Conservation (phyloP, 306 rosid genomes). For the Erythrophleum fordii region DNA sequence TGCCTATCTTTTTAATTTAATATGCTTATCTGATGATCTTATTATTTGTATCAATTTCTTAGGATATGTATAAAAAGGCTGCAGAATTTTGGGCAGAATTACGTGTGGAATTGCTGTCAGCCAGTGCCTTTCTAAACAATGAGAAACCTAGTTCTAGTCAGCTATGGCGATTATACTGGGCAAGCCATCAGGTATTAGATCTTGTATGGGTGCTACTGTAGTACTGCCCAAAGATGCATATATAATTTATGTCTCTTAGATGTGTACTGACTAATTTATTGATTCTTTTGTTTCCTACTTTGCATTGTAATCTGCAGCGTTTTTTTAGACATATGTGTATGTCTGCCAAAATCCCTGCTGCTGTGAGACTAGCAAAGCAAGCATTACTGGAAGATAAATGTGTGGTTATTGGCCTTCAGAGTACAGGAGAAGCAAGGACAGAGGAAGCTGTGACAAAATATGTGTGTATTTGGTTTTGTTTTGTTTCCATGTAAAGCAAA, state of each 20-base stretch:
- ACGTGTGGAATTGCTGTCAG: slow-evolving; percentile 80
- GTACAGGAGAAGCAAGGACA: slow-evolving; percentile 99
- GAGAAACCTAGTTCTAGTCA: slow-evolving; percentile 89
- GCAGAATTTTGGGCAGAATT: slow-evolving; percentile 96
- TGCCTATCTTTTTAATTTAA: slow-evolving; percentile 5
- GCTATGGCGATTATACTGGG: slow-evolving; percentile 97
- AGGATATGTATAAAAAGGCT: slow-evolving; percentile 91
- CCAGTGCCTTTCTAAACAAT: slow-evolving; percentile 63
- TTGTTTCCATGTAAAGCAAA: slow-evolving; percentile 28
- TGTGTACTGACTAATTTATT: background rate
- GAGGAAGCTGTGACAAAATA: slow-evolving; percentile 99
- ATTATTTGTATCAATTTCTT: slow-evolving; percentile 25
- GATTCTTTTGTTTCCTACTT: slow-evolving; percentile 34
- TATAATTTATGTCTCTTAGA: slow-evolving; percentile 15
- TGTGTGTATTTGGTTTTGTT: slow-evolving; percentile 59
- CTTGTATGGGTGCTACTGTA: background rate
- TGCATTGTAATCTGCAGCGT: slow-evolving; percentile 69
- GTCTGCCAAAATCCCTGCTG: slow-evolving; percentile 99
- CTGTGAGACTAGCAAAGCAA: slow-evolving; percentile 86
- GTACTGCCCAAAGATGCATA: background rate
- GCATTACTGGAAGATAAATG: slow-evolving; percentile 80
- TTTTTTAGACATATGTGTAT: slow-evolving; percentile 97
- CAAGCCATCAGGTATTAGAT: slow-evolving; percentile 89
- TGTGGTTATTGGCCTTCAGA: slow-evolving; percentile 99
- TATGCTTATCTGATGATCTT: slow-evolving; percentile 25